A percentile compares a stretch with the other conserved stretches of the same genome.
These are phyloP conservation scores for Corchorus capsularis DNA, from an alignment of 345 rosid species.

Conservation along the genomic window DNA sequence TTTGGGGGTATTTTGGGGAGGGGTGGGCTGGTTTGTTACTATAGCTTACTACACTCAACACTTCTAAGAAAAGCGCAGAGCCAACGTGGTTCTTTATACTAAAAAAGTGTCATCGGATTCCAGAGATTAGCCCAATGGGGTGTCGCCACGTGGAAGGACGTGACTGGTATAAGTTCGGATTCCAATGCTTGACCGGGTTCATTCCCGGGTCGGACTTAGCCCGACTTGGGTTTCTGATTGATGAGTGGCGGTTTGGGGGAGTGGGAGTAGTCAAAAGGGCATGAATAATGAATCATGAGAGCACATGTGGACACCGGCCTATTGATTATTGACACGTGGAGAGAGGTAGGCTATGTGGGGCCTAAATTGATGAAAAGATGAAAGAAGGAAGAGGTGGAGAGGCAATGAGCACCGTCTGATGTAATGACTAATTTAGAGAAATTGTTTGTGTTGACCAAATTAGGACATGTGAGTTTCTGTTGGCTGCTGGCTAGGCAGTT, in stretches of 20 bases:
- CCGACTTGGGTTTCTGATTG: background rate
- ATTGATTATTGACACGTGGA: conserved; percentile 40
- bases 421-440: background rate
- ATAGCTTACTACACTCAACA: background rate
- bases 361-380: background rate
- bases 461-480: conserved; percentile 15
- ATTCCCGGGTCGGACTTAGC: conserved; percentile 15
- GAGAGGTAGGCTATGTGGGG: background rate
- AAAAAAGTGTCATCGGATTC: conserved; percentile 67
- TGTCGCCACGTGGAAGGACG: conserved; percentile 49
- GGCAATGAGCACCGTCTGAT: background rate
- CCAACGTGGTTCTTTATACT: conserved; percentile 47
- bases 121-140: conserved; percentile 41
- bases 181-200: conserved; percentile 57
- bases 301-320: conserved; percentile 29
- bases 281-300: background rate
- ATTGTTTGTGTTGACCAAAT: background rate
- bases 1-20: background rate
- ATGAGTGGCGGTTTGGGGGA: conserved; percentile 14
- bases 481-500: background rate
- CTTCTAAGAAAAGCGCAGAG: conserved; percentile 14
- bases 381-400: background rate
- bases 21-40: background rate
- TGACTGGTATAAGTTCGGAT: conserved; percentile 32
- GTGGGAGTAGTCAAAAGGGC: background rate